phyloP scores from a whole-genome alignment of 2,329 filamentous ascomycete species.

The Lasiodiplodia sp. region DNA sequence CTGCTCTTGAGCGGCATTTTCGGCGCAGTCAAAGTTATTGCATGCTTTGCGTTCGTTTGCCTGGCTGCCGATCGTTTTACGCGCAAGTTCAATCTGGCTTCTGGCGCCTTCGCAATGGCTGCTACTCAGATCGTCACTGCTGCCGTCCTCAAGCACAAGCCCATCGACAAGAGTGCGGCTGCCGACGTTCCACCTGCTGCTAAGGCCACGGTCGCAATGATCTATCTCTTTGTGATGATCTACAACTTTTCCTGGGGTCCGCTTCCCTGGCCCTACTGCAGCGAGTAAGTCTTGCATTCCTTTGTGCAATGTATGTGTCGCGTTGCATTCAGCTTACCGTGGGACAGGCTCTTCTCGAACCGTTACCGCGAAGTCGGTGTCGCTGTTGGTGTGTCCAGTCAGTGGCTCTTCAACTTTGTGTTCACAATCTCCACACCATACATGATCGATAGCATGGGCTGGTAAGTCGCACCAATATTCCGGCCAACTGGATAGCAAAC shows the following conservation, averaged over 20 bases:
- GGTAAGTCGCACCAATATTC: constrained; percentile 39
- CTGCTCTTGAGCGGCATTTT: constrained; percentile 62
- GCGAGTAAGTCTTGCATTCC: constrained; percentile 44
- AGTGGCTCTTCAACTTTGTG: constrained; percentile 62
- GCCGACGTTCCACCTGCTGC: constrained; percentile 45
- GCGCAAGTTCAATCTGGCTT: constrained; percentile 46
- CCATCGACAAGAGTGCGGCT: constrained; percentile 34
- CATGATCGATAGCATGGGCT: constrained; percentile 57
- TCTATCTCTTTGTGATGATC: constrained; percentile 63
- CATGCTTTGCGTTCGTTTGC: constrained; percentile 61
- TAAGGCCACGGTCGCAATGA: constrained; percentile 60
- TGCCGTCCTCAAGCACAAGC: constrained; percentile 40
- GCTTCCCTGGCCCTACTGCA: constrained; percentile 61
- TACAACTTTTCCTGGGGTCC: constrained; percentile 63
- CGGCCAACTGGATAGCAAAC: background rate
- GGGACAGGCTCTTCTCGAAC: constrained; percentile 55
- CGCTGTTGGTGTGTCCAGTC: constrained; percentile 57
- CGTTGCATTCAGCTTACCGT: background rate
- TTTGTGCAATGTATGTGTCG: background rate
- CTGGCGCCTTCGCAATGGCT: constrained; percentile 44
- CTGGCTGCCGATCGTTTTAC: constrained; percentile 60
- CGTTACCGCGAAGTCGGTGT: constrained; percentile 60
- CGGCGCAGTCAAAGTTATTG: constrained; percentile 62
- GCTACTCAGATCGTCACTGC: constrained; percentile 44
- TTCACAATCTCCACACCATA: constrained; percentile 59